phyloP scores from a whole-genome alignment of 257 asterid genomes.

The Scutellaria minor region DNA sequence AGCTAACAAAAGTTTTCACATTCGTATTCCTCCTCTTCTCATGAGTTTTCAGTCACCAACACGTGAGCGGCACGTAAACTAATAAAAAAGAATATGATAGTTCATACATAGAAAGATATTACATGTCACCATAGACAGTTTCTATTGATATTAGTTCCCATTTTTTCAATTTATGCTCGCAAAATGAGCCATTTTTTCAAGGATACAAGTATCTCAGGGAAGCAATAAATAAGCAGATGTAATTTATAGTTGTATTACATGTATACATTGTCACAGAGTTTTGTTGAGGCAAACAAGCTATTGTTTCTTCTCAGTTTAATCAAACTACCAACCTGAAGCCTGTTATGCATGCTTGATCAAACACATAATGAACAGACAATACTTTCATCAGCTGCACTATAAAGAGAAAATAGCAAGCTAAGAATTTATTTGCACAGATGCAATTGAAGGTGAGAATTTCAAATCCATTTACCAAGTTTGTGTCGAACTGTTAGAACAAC shows the following conservation, averaged over 20 bases:
- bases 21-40: constrained; percentile 41
- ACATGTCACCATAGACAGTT: constrained; percentile 40
- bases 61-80: constrained; percentile 35
- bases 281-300: constrained; percentile 12
- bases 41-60: constrained; percentile 40
- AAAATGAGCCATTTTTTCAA: constrained; percentile 51
- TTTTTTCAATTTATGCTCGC: constrained; percentile 46
- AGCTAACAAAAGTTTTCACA: constrained; percentile 47
- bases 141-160: constrained; percentile 24
- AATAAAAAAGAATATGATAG: constrained; percentile 30
- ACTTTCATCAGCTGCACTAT: constrained; percentile 15
- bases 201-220: constrained; percentile 18
- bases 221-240: constrained; percentile 35
- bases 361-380: constrained; percentile 5
- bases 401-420: constrained; percentile 10
- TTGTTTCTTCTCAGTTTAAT: constrained; percentile 1
- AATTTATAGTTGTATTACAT: constrained; percentile 25
- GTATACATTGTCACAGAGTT: constrained; percentile 30
- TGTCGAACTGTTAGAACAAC: neutral
- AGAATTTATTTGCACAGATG: neutral
- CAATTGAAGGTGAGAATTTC: neutral
- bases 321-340: neutral
- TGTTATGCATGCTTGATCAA: neutral
- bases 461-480: neutral
- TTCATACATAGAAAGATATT: constrained; percentile 35